Conservation (phyloP, 139 green algal species). For the Micractinium conductrix region DNA sequence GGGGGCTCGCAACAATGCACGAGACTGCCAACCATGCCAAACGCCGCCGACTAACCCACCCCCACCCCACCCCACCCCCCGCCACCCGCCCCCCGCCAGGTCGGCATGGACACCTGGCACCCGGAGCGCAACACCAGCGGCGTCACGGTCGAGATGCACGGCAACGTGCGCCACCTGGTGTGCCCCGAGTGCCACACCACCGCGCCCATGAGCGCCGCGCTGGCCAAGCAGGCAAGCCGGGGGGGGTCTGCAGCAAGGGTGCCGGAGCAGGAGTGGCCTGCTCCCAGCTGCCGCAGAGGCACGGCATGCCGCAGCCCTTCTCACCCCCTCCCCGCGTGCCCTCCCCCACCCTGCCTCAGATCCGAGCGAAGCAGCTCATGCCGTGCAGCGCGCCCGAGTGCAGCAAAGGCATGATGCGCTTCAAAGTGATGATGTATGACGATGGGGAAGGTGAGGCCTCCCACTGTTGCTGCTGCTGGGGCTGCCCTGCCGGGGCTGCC, state of each 20-base stretch:
- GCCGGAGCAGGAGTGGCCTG: no score
- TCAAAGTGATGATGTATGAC: slow-evolving; percentile 92
- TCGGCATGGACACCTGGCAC: slow-evolving; percentile 89
- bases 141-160: slow-evolving; percentile 91
- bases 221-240: slow-evolving; percentile 54
- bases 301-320: neutral
- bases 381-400: slow-evolving; percentile 14
- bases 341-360: neutral
- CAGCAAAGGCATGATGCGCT: slow-evolving; percentile 32
- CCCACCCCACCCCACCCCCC: neutral
- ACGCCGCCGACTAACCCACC: no score
- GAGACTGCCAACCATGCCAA: no score
- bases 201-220: slow-evolving; percentile 45
- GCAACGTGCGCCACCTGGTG: slow-evolving; percentile 74
- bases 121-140: slow-evolving; percentile 71
- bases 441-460: slow-evolving; percentile 77
- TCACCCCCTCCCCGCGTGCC: neutral
- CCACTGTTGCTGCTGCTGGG: no score
- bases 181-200: slow-evolving; percentile 59
- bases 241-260: neutral
- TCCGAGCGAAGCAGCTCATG: slow-evolving; percentile 5
- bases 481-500: no score
- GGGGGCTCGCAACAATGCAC: no score
- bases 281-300: no score
- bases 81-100: neutral